Conservation (phyloP, 83 land plant species). For the Picea mariana region DNA sequence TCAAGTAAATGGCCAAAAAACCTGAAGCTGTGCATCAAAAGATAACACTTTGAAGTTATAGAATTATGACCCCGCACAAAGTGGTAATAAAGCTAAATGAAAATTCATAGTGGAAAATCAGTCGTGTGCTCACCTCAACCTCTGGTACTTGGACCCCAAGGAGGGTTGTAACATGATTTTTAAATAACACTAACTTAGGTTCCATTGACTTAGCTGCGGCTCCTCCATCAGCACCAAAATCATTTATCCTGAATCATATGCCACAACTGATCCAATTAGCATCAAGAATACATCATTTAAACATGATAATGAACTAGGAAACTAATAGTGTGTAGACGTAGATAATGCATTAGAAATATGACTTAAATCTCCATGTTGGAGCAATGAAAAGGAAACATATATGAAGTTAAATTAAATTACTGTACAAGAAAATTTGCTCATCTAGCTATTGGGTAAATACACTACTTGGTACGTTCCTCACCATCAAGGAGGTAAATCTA, state of each 20-base stretch:
- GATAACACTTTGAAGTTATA: too few relatives aligned
- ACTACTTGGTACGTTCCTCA: background rate
- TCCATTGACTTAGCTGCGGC: constrained; percentile 52
- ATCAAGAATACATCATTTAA: background rate
- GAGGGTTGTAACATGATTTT: constrained; percentile 36
- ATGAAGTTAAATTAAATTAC: background rate
- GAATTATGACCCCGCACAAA: too few relatives aligned
- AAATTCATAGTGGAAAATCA: too few relatives aligned
- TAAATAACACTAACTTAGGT: constrained; percentile 65
- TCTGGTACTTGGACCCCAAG: constrained; percentile 55
- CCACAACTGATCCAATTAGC: background rate
- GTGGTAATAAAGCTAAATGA: too few relatives aligned
- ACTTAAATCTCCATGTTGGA: background rate
- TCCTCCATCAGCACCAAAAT: constrained; percentile 93
- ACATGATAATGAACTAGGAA: background rate
- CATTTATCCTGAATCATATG: constrained; percentile 60
- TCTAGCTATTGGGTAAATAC: background rate
- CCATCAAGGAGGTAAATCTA: background rate
- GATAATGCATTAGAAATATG: background rate
- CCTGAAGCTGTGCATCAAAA: too few relatives aligned
- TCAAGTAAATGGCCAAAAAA: background rate
- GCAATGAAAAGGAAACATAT: background rate
- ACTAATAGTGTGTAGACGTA: background rate
- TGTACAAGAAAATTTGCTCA: too few relatives aligned
- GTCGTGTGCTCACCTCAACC: constrained; percentile 46